Conservation (phyloP, 805 yeast genomes). For the Starmerella stigmatis region DNA sequence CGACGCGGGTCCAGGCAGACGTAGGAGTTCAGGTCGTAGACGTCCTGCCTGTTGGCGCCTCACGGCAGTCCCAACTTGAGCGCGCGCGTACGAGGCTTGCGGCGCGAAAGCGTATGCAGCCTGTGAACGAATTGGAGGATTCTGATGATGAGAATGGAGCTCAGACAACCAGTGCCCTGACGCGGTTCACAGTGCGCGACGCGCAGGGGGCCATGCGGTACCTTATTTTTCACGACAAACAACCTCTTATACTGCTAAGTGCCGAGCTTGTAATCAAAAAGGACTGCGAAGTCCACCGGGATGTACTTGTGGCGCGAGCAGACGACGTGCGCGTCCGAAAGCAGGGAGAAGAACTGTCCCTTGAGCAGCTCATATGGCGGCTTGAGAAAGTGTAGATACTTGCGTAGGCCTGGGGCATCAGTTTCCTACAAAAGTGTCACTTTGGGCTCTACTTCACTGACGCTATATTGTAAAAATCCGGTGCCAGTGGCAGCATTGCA, state of each 20-base stretch:
- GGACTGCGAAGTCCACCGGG: constrained; percentile 16
- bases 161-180: neutral
- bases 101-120: neutral
- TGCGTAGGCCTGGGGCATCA: no score
- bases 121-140: neutral
- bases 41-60: constrained; percentile 19
- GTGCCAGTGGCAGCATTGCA: no score
- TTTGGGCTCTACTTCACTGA: no score
- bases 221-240: constrained; percentile 4
- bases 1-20: neutral
- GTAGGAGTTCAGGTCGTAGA: constrained; percentile 21
- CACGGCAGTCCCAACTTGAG: constrained; percentile 8
- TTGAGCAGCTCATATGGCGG: constrained; percentile 3
- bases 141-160: neutral
- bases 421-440: no score
- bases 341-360: neutral
- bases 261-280: neutral
- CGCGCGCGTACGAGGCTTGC: constrained; percentile 5
- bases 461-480: no score
- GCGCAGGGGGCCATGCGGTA: constrained; percentile 9
- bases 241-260: constrained; percentile 1
- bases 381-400: neutral
- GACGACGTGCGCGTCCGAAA: neutral
- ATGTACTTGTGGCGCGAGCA: constrained; percentile 9
- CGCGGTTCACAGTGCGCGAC: constrained; percentile 17